Evolutionary conservation across 805 yeast species (phyloP), one percentile per base, ranked within the genome.

Genomic region (Hanseniaspora valbyensis): DNA sequence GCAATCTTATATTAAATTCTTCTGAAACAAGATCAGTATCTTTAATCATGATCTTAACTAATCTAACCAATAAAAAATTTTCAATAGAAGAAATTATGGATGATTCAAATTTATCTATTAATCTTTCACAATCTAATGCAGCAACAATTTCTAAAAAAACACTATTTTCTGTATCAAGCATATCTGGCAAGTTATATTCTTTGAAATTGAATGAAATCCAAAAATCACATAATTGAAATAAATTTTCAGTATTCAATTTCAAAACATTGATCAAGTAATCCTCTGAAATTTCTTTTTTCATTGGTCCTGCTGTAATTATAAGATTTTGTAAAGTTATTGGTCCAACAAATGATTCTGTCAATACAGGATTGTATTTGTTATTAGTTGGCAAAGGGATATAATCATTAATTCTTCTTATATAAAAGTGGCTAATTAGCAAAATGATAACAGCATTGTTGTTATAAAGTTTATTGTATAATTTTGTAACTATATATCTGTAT

Each of bases 181-280:
- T 14, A 8, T 32, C 28, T 8, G 22, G 13, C 5, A 24, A 2
- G 5, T 25, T 18, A 19, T 32, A 32, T n/a, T 36, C 24, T 14
- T 33, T 19, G 12, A 48, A n/a, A 32, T 48, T 30, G 26, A 40
- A 48, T 4, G 44, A 39, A n/a, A 48, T 21, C 51, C 51, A 48
- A n/a, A 38, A 33, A 19, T 48, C 51, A 40, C 51, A 39, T n/a
- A 32, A 18, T 6, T 48, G 28, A 40, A 48, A 48, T 13, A 48
- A n/a, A 5, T 18, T 39, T 6, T n/a, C 14, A 4, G 32, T 25
- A 14, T 39, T n/a, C 21, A 39, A 25, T 3, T 25, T 8, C 21
- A 39, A 9, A n/a, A 9, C 21, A 9, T 39, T 26, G 2, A 14
- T 22, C 8, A 39, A 3, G 13, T 8, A n/a, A 6, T 26, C 12